Evolutionary conservation across 805 yeast species (phyloP), one percentile per base, ranked within the genome.

Genomic region (Nakazawaea populi): DNA sequence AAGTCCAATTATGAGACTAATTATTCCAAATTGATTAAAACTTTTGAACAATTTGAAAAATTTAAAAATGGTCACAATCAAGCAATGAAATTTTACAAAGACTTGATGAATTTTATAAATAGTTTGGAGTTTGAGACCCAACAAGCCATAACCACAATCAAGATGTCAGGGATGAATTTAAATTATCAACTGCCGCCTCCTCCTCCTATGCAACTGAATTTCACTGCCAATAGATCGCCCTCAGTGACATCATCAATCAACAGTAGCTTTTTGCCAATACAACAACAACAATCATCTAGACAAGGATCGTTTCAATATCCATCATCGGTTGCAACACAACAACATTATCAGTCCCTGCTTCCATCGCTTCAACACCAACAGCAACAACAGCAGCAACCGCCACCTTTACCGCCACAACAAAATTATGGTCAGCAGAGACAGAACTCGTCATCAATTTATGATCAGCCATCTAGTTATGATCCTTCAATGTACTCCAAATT

Each of bases 21-120:
- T 57, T 74, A 74, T 46, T 70, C 67, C 5, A 68, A 71, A 44
- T 69, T 77, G 51, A 64, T 75, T 47, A 62, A 67, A 6, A 83
- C 89, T 1, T 77, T 75, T 57, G 71, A 75, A 6, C 68, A 70
- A 18, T 89, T 91, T 83, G 71, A 71, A 37, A 74, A 75, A 12
- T 84, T 82, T 56, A 64, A 70, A 10, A 69, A 69, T 6, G 96
- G 95, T 5, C 63, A 80, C 49, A 65, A 69, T 12, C 82, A 80
- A 55, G 96, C 96, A 0, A 58, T 67, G 8, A 73, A 68, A 9
- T 87, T 89, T 60, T 92, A 92, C 64, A 66, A 69, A 6, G 76
- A 80, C 51, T 66, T 81, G 34, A 63, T 67, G 38, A 60, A 59
- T 14, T 72, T 70, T 56, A 71, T 72, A 7, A 53, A 62, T 39